phyloP scores from a whole-genome alignment of 2,329 filamentous ascomycete genomes.

The Epichloe scottii region DNA sequence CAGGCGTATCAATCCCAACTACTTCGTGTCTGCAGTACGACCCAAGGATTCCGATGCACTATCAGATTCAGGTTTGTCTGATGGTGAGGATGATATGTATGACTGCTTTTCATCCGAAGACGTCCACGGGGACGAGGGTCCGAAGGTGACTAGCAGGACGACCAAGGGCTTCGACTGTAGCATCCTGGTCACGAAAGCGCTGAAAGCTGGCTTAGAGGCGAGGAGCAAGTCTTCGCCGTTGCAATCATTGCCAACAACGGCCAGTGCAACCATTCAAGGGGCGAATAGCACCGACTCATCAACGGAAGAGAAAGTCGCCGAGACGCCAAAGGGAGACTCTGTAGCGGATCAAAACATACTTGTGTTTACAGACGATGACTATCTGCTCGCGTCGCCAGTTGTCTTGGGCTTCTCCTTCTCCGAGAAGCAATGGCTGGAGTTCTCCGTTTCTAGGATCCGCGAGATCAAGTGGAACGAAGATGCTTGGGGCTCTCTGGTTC shows the following conservation, averaged over 20 bases:
- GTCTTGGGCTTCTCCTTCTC: constrained; percentile 79
- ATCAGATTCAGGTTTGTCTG: constrained; percentile 34
- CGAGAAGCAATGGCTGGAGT: constrained; percentile 85
- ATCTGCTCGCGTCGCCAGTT: constrained; percentile 71
- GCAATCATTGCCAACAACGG: constrained; percentile 32
- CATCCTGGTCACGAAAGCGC: constrained; percentile 18
- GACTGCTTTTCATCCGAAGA: constrained; percentile 24
- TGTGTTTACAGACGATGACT: constrained; percentile 68
- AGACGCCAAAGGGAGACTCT: constrained; percentile 8
- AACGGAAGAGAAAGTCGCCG: constrained; percentile 1
- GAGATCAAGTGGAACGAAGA: constrained; percentile 77
- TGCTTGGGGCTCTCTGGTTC: constrained; percentile 71
- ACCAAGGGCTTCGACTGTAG: neutral
- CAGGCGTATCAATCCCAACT: constrained; percentile 76
- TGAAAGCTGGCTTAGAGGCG: constrained; percentile 20
- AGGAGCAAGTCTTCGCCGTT: constrained; percentile 34
- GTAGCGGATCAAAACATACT: constrained; percentile 19
- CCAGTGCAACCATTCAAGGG: constrained; percentile 8
- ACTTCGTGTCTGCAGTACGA: constrained; percentile 61
- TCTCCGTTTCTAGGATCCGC: constrained; percentile 64
- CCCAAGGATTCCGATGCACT: constrained; percentile 55
- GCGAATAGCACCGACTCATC: neutral
- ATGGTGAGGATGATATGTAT: constrained; percentile 22
- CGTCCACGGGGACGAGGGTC: constrained; percentile 28
- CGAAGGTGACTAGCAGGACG: neutral